Conservation (phyloP, 1,284 basidiomycete species). For the Inonotus hispidus region DNA sequence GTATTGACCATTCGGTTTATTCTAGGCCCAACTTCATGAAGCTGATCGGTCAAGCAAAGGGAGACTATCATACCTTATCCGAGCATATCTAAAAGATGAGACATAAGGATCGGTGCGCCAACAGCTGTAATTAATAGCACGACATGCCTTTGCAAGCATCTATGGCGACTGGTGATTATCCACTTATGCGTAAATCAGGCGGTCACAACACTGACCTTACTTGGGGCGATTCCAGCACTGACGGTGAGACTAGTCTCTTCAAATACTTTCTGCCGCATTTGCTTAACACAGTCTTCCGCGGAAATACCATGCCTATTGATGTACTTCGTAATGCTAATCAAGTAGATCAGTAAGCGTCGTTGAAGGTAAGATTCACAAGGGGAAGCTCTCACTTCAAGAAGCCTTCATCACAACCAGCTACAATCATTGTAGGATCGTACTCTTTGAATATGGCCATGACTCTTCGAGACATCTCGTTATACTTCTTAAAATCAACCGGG, state of each 20-base stretch:
- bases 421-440: slow-evolving; percentile 44
- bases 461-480: slow-evolving; percentile 33
- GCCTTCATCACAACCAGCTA: slow-evolving; percentile 45
- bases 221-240: slow-evolving; percentile 90
- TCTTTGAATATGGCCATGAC: slow-evolving; percentile 28
- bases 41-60: background rate
- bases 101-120: background rate
- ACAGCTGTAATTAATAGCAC: slow-evolving; percentile 22
- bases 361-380: background rate
- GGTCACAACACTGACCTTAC: slow-evolving; percentile 47
- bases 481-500: slow-evolving; percentile 33
- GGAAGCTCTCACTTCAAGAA: slow-evolving; percentile 38
- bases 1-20: slow-evolving; percentile 93
- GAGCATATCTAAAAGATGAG: slow-evolving; percentile 73
- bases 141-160: slow-evolving; percentile 69
- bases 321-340: slow-evolving; percentile 72
- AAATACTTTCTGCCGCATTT: slow-evolving; percentile 70
- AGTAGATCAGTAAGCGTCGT: slow-evolving; percentile 11
- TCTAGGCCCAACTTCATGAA: slow-evolving; percentile 39
- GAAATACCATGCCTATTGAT: slow-evolving; percentile 61
- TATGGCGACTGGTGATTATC: slow-evolving; percentile 22
- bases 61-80: slow-evolving; percentile 55
- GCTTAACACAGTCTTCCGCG: slow-evolving; percentile 69
- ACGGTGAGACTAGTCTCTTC: slow-evolving; percentile 82
- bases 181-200: slow-evolving; percentile 29